Percentiles rank a stretch among this genome's conserved stretches.
phyloP scores from a whole-genome alignment of 306 rosid species.

The Quercus parvula region DNA sequence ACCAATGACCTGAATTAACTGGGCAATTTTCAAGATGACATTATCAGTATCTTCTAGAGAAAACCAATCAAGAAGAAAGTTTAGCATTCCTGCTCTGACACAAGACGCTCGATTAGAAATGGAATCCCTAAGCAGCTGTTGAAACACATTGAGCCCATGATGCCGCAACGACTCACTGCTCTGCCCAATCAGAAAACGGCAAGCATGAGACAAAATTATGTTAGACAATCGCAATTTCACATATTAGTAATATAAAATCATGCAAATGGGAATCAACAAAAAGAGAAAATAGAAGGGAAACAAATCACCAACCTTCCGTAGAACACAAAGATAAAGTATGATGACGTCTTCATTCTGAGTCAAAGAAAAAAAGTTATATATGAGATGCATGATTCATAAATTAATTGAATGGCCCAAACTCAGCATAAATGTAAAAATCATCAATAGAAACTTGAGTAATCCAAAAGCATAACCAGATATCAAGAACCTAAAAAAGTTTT shows the following conservation, averaged over 20 bases:
- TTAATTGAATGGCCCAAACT: conserved; percentile 13
- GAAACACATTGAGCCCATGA: conserved; percentile 70
- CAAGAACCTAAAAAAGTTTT: conserved; percentile 20
- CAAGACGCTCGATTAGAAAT: conserved; percentile 94
- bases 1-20: conserved; percentile 85
- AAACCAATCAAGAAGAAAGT: conserved; percentile 97
- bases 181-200: conserved; percentile 87
- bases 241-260: not conserved
- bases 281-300: conserved; percentile 25
- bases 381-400: conserved; percentile 14
- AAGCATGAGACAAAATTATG: conserved; percentile 37
- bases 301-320: conserved; percentile 77
- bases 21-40: conserved; percentile 74
- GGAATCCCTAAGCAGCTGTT: conserved; percentile 79
- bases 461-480: not conserved
- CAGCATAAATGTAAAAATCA: not conserved
- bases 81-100: conserved; percentile 96
- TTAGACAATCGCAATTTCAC: not conserved
- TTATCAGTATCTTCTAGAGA: conserved; percentile 66
- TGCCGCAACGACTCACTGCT: conserved; percentile 89
- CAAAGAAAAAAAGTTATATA: conserved; percentile 16
- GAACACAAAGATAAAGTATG: conserved; percentile 65
- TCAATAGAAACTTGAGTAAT: conserved; percentile 9
- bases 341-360: conserved; percentile 92
- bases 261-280: not conserved